These are phyloP conservation scores for Cytospora schulzeri DNA, from an alignment of 2,329 filamentous ascomycete species.

Conservation along the genomic window DNA sequence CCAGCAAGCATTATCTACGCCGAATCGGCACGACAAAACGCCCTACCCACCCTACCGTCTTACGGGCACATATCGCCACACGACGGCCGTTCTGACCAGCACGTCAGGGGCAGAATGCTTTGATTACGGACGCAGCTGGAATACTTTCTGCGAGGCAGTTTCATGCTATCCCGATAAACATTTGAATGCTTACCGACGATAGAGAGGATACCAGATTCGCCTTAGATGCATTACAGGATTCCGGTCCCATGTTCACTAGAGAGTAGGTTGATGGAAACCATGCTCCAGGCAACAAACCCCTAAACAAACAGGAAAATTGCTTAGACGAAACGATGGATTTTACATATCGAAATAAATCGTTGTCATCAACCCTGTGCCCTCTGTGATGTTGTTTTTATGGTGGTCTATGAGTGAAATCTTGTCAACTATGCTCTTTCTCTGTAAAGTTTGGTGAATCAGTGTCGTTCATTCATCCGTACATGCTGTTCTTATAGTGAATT, in stretches of 20 bases:
- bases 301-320: constrained; percentile 28
- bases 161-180: constrained; percentile 8
- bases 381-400: background rate
- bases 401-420: background rate
- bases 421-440: background rate
- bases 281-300: constrained; percentile 21
- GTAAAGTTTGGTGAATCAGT: background rate
- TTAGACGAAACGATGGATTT: constrained; percentile 26
- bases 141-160: constrained; percentile 6
- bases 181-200: constrained; percentile 14
- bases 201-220: constrained; percentile 18
- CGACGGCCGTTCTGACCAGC: background rate
- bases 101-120: constrained; percentile 3
- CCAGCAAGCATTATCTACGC: constrained; percentile 18
- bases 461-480: background rate
- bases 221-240: constrained; percentile 12
- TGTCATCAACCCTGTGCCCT: constrained; percentile 5
- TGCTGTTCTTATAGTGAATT: background rate
- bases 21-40: background rate
- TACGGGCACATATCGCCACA: background rate
- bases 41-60: no score
- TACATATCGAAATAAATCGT: constrained; percentile 21
- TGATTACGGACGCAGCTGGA: constrained; percentile 11
- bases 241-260: constrained; percentile 20
- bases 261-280: constrained; percentile 20